A percentile compares a stretch with the other conserved stretches of the same genome.
These are phyloP conservation scores for Aspergillus taichungensis DNA, from an alignment of 495 filamentous ascomycete genomes.

Conservation along the genomic window DNA sequence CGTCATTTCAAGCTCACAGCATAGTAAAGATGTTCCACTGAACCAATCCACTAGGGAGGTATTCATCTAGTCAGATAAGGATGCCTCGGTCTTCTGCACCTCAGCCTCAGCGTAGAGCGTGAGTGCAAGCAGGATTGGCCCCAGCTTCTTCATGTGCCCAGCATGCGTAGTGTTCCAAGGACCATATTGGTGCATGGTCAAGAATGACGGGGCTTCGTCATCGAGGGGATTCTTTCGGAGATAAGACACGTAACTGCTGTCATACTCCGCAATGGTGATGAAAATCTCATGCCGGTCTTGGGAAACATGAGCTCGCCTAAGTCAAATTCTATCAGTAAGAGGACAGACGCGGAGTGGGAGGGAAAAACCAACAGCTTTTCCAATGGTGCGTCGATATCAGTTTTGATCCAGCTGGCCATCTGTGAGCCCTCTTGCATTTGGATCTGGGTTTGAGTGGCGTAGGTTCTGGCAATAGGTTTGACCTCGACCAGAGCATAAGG, in stretches of 20 bases:
- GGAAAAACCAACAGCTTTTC: not conserved
- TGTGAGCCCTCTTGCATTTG: slow-evolving; percentile 11
- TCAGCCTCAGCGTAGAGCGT: too few relatives aligned
- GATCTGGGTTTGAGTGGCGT: not conserved
- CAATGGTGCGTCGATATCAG: not conserved
- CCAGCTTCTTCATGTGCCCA: not conserved
- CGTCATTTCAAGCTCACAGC: too few relatives aligned
- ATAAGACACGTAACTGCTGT: slow-evolving; percentile 1
- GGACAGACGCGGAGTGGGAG: not conserved
- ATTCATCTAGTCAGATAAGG: too few relatives aligned
- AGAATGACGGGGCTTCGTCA: not conserved
- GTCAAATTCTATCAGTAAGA: not conserved
- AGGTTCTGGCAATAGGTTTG: not conserved
- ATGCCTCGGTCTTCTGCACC: too few relatives aligned
- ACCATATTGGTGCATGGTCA: slow-evolving; percentile 1
- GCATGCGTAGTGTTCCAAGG: not conserved
- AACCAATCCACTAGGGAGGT: too few relatives aligned
- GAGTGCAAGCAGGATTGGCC: slow-evolving; percentile 1
- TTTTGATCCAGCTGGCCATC: slow-evolving; percentile 9
- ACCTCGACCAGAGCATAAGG: slow-evolving; percentile 1
- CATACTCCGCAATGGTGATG: slow-evolving; percentile 9
- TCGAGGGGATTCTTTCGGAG: not conserved
- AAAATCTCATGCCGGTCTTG: slow-evolving; percentile 10
- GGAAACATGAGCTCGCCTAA: slow-evolving; percentile 6
- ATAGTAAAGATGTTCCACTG: too few relatives aligned